Evolutionary conservation across 2,329 filamentous ascomycete species (phyloP), one percentile per base, ranked within the genome.

Genomic region (Elsinoe necatrix): DNA sequence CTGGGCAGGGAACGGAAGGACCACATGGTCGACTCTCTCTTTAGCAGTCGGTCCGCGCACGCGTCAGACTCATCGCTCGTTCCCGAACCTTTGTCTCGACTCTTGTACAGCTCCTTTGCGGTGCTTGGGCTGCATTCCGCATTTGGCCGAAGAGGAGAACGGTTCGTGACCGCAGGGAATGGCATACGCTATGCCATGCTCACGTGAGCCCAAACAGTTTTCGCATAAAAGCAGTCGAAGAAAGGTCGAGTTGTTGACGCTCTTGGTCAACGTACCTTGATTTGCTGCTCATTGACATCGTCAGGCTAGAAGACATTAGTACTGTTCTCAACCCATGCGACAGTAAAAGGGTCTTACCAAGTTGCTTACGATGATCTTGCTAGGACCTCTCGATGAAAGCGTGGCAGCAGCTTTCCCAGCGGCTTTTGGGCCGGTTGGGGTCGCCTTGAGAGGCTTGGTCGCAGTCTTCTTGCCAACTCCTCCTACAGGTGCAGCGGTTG

Each of bases 251-350:
- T 71, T 71, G 71, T 66, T 70, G 71, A 68, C 71, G 61, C 58
- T 85, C 79, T 86, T 82, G 80, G 84, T 90, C 87, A 90, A 98
- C 93, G 95, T 98, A 98, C 93, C 93, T 98, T 97, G 79, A 98
- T 95, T 85, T 95, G 89, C 78, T 78, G 79, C 82, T 97, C 92
- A 77, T 84, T 89, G 75, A 98, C 90, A 84, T 98, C 93, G 79
- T 86, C 85, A 73, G 93, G 93, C 89, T 97, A 31, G 4, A 14
- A 57, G 16, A 52, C 25, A 73, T 87, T 77, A 86, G 80, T 61
- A 43, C 4, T 9, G 27, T 29, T 29, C 27, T 55, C 58, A 42
- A 45, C 64, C 60, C 64, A 8, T 5, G 7, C n/a, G 37, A 29
- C 21, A 29, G 43, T 14, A 48, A 9, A 65, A 2, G 25, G 25